Percentiles rank a stretch among this genome's conserved stretches.
Evolutionary conservation across 2,329 filamentous ascomycete species (phyloP).

Genomic region (Penicillium decumbens): DNA sequence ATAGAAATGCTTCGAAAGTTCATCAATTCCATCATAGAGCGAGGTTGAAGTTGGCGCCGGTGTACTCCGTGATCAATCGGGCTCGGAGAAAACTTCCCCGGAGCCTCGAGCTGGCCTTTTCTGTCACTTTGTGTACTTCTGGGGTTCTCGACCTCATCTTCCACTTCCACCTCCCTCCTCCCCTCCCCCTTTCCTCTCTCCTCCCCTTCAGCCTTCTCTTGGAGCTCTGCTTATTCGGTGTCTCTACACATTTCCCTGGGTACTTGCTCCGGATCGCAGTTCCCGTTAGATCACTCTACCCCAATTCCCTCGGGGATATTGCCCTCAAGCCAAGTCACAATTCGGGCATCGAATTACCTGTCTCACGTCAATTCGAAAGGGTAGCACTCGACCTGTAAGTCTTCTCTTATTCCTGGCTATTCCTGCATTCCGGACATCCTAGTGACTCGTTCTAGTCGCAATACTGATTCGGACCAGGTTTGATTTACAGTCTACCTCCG

Average conservation of each 20-base stretch:
- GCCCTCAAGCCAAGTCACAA: slow-evolving; percentile 5
- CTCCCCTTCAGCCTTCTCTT: slow-evolving; percentile 13
- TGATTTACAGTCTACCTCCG: slow-evolving; percentile 15
- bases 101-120: slow-evolving; percentile 27
- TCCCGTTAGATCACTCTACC: slow-evolving; percentile 3
- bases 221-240: slow-evolving; percentile 12
- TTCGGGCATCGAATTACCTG: slow-evolving; percentile 1
- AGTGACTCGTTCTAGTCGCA: neutral
- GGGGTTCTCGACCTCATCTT: slow-evolving; percentile 22
- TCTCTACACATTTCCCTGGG: slow-evolving; percentile 19
- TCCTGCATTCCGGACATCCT: neutral
- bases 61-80: slow-evolving; percentile 4
- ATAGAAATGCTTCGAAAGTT: neutral
- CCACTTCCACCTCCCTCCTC: slow-evolving; percentile 11
- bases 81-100: slow-evolving; percentile 26
- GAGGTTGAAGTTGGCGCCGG: neutral
- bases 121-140: slow-evolving; percentile 24
- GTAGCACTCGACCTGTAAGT: slow-evolving; percentile 9
- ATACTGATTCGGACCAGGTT: slow-evolving; percentile 16
- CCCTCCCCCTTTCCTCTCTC: slow-evolving; percentile 5
- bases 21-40: neutral
- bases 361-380: slow-evolving; percentile 6
- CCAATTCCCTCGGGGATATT: slow-evolving; percentile 9
- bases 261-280: slow-evolving; percentile 6
- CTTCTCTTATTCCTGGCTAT: neutral